A percentile compares a stretch with the other conserved stretches of the same genome.
Conservation (phyloP, 768 basidiomycete genomes). For the Hortiboletus flavorubellus region DNA sequence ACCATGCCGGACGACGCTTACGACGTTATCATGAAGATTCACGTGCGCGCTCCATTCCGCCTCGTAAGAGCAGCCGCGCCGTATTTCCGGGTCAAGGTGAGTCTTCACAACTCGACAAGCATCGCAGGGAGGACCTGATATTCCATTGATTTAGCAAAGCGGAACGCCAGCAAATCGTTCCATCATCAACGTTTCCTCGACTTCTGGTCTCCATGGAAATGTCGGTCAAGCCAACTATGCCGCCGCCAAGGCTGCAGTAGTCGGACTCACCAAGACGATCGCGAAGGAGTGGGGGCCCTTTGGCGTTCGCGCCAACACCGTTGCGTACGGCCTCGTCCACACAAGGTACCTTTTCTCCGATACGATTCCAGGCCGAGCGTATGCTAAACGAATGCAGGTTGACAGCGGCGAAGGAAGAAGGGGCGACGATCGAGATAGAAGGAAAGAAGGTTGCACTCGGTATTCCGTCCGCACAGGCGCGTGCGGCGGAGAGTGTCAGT, state of each 20-base stretch:
- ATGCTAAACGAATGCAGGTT: slow-evolving; percentile 41
- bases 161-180: slow-evolving; percentile 64
- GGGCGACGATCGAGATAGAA: slow-evolving; percentile 70
- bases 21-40: slow-evolving; percentile 79
- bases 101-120: not conserved
- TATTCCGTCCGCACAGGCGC: slow-evolving; percentile 55
- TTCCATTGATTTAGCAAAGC: slow-evolving; percentile 33
- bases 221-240: slow-evolving; percentile 85
- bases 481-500: slow-evolving; percentile 38
- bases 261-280: slow-evolving; percentile 81
- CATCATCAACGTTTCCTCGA: slow-evolving; percentile 80
- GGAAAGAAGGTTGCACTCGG: slow-evolving; percentile 85
- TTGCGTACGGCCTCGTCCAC: slow-evolving; percentile 75
- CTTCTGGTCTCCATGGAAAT: slow-evolving; percentile 81
- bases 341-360: slow-evolving; percentile 50
- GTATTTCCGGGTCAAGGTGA: slow-evolving; percentile 74
- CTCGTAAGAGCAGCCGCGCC: slow-evolving; percentile 82
- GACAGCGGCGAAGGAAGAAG: slow-evolving; percentile 76
- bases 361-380: not conserved
- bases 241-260: slow-evolving; percentile 72
- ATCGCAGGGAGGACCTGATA: not conserved
- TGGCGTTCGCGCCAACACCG: slow-evolving; percentile 77
- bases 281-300: slow-evolving; percentile 86
- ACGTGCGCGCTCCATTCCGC: slow-evolving; percentile 83
- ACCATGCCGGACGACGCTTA: slow-evolving; percentile 81